Percentiles rank a stretch among this genome's conserved stretches.
These are phyloP conservation scores for Vitis vinifera DNA, from an alignment of 164 flowering plant genomes.

Conservation along the genomic window ASM3070453v1 NC_081806.1:7358501-7359000, in stretches of 20 bases:
- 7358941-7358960: constrained; percentile 90
- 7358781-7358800: constrained; percentile 70
- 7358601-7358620: too few species aligned
- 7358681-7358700: constrained; percentile 78
- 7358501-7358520: constrained; percentile 88
- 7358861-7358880: constrained; percentile 63
- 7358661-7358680: constrained; percentile 79
- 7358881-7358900: constrained; percentile 51
- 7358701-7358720: constrained; percentile 67
- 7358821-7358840: constrained; percentile 72
- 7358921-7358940: constrained; percentile 50
- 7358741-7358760: constrained; percentile 63
- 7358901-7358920: constrained; percentile 54
- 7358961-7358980: constrained; percentile 91
- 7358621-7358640: neutral
- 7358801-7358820: constrained; percentile 81
- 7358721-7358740: constrained; percentile 54
- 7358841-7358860: constrained; percentile 58
- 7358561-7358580: constrained; percentile 2
- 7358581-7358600: neutral
- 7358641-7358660: constrained; percentile 55
- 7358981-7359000: constrained; percentile 94
- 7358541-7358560: constrained; percentile 69
- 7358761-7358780: constrained; percentile 84
- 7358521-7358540: constrained; percentile 81